A percentile compares a stretch with the other conserved stretches of the same genome.
Evolutionary conservation across 768 basidiomycete genomes (phyloP).

Genomic region (Termitomyces sp.): DNA sequence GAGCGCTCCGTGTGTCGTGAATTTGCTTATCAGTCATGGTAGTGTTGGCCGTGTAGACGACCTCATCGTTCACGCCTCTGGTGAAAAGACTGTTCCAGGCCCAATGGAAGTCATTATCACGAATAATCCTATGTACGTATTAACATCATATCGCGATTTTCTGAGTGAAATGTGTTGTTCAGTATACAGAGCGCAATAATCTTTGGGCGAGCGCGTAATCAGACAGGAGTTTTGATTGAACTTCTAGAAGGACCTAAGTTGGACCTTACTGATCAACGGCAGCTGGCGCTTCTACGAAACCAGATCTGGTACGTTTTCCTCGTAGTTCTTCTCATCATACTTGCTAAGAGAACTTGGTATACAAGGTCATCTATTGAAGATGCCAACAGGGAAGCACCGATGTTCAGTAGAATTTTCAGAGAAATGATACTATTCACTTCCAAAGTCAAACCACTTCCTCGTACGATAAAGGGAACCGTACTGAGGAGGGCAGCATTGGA

Average conservation of each 20-base stretch:
- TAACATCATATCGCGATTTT: no score
- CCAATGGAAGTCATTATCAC: no score
- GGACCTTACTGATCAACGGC: slow-evolving; percentile 13
- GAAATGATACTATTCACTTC: slow-evolving; percentile 31
- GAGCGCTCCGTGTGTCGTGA: no score
- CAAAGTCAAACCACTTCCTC: slow-evolving; percentile 36
- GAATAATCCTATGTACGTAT: slow-evolving; percentile 16
- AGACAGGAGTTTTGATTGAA: slow-evolving; percentile 23
- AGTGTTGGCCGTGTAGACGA: no score
- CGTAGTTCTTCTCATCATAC: neutral
- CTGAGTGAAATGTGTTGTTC: neutral
- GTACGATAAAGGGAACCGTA: slow-evolving; percentile 42
- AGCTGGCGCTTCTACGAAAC: slow-evolving; percentile 23
- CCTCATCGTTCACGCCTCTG: no score
- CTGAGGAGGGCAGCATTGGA: slow-evolving; percentile 34
- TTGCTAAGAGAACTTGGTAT: neutral
- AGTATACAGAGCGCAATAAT: slow-evolving; percentile 24
- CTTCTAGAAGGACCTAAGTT: slow-evolving; percentile 10
- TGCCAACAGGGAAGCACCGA: slow-evolving; percentile 36
- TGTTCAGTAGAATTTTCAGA: no score
- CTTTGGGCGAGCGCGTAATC: slow-evolving; percentile 31
- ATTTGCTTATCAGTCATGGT: no score
- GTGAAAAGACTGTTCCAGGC: slow-evolving; percentile 30
- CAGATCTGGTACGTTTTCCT: slow-evolving; percentile 23
- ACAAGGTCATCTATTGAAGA: slow-evolving; percentile 34